Percentiles rank a stretch among this genome's conserved stretches.
phyloP scores from a whole-genome alignment of 345 rosid genomes.

The Sapria himalayana region DNA sequence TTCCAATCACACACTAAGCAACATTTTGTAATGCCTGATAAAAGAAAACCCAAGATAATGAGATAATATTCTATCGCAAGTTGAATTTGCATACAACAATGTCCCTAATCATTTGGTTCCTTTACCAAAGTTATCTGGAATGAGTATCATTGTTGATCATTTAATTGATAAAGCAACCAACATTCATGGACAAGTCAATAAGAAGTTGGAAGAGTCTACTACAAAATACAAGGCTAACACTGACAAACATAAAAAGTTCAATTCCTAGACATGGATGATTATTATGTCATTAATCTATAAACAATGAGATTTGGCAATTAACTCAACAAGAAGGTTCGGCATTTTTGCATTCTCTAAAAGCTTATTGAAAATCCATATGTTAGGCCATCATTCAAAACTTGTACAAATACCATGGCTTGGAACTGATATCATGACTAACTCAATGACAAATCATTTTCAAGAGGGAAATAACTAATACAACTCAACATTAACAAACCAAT shows the following conservation, averaged over 20 bases:
- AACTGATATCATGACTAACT: too few relatives aligned
- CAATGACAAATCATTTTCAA: too few relatives aligned
- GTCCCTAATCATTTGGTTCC: background rate
- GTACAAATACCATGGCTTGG: too few relatives aligned
- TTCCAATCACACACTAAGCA: background rate
- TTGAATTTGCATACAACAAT: background rate
- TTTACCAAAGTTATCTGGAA: background rate
- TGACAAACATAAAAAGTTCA: background rate
- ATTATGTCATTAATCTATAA: too few relatives aligned
- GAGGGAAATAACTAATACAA: too few relatives aligned
- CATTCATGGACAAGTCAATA: background rate
- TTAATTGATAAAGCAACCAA: background rate
- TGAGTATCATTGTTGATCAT: background rate
- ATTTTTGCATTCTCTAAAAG: too few relatives aligned
- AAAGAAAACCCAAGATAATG: background rate
- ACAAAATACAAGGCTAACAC: background rate
- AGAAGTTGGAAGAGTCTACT: background rate
- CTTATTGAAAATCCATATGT: too few relatives aligned
- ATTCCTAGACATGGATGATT: too few relatives aligned
- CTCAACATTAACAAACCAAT: too few relatives aligned
- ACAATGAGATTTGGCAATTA: too few relatives aligned
- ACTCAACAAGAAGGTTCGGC: too few relatives aligned
- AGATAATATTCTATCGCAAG: background rate
- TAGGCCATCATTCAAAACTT: too few relatives aligned
- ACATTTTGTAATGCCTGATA: background rate